Evolutionary conservation across 495 filamentous ascomycete genomes (phyloP), one percentile per base, ranked within the genome.

Genomic region (Delitschia confertaspora): DNA sequence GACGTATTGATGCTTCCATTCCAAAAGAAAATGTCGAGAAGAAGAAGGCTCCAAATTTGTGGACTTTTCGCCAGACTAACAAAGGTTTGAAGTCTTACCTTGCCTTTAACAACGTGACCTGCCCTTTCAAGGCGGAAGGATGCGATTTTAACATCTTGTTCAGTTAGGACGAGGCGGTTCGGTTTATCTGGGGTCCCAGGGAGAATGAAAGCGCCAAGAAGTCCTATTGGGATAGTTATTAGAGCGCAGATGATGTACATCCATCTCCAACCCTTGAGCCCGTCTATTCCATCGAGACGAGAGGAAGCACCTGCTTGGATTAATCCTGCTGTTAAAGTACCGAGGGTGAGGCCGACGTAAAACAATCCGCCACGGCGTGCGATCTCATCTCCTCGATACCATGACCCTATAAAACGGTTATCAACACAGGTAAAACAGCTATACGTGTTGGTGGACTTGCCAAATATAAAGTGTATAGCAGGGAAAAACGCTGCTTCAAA

Each of bases 201-300:
- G 0, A 68, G 45, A 16, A 69, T 33, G 25, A 68, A 63, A 44
- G 62, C 68, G 2, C 69, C 68, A 6, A 66, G 38, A 4, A 73
- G 57, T 3, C 68, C 70, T 26, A 70, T 51, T 4, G 69, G 69
- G 23, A 74, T 47, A 19, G 70, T 75, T 45, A 72, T 69, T 3
- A 73, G 39, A 1, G 64, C 63, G 45, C 65, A 70, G 42, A 74
- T 68, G 45, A 74, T 71, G 49, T 67, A 74, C 66, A 74, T 68
- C 69, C 69, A 74, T 38, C 70, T 53, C 72, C 70, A 75, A 0
- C 72, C 72, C 3, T 61, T 63, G 0, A 73, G 51, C 0, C 72
- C 70, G 24, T 68, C 54, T 5, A 70, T 60, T 0, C 67, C 68
- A 33, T 74, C 64, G 2, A 75, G 60, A 6, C 59, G 45, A 2